Evolutionary conservation across 1,284 basidiomycete genomes (phyloP).

Genomic region (Apiotrichum gracile): DNA sequence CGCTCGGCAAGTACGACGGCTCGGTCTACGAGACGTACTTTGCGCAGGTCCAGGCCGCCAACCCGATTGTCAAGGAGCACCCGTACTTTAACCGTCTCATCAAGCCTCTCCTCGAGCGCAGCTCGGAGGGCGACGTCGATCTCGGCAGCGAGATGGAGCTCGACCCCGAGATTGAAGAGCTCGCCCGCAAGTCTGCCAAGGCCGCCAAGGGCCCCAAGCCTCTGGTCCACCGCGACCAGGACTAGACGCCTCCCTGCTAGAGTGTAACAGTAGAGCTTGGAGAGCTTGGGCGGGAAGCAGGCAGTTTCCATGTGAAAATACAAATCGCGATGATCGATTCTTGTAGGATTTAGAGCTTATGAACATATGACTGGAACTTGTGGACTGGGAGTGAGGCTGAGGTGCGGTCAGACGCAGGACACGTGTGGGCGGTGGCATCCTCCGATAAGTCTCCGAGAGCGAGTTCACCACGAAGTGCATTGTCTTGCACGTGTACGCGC

Average conservation of each 20-base stretch:
- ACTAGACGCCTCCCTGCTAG: background rate
- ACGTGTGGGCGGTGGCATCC: too few species aligned
- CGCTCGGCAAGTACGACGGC: constrained; percentile 52
- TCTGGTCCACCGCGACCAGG: background rate
- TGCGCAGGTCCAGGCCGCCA: constrained; percentile 47
- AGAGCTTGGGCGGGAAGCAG: background rate
- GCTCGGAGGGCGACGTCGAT: constrained; percentile 46
- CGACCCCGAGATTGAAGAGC: constrained; percentile 36
- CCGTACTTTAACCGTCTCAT: constrained; percentile 55
- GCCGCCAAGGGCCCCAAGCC: constrained; percentile 2
- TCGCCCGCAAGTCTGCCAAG: background rate
- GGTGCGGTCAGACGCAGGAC: too few species aligned
- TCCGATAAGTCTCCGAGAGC: too few species aligned
- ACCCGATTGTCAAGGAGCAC: constrained; percentile 47
- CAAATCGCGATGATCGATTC: background rate
- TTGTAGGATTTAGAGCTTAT: background rate
- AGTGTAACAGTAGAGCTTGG: background rate
- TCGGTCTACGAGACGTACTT: constrained; percentile 52
- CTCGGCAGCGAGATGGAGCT: constrained; percentile 51
- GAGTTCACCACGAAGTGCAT: too few species aligned
- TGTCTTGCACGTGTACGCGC: too few species aligned
- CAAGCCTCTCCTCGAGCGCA: constrained; percentile 52
- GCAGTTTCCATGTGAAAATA: background rate
- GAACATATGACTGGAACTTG: too few species aligned
- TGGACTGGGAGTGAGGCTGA: too few species aligned